phyloP scores from a whole-genome alignment of 2,329 filamentous ascomycete genomes.

The Pseudogymnoascus sp. region DNA sequence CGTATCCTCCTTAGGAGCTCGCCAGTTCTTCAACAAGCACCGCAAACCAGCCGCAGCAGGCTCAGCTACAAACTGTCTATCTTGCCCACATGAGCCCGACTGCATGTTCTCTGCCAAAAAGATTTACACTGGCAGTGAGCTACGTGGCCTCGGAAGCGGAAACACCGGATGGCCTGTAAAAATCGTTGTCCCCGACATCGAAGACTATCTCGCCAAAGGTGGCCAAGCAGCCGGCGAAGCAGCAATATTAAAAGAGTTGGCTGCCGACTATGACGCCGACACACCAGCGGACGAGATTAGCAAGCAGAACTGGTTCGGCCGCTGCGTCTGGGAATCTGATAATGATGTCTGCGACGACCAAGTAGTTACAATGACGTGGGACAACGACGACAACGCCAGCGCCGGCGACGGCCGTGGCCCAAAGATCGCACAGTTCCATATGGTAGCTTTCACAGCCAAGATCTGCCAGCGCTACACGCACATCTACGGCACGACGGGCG shows the following conservation, averaged over 20 bases:
- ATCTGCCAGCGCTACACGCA: constrained; percentile 79
- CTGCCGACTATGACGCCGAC: constrained; percentile 45
- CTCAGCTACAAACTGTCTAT: constrained; percentile 75
- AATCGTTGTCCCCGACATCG: constrained; percentile 87
- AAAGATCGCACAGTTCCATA: constrained; percentile 86
- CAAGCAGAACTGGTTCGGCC: constrained; percentile 68
- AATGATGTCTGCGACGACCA: constrained; percentile 95
- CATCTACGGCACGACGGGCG: constrained; percentile 79
- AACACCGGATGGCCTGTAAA: constrained; percentile 75
- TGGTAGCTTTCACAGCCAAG: constrained; percentile 82
- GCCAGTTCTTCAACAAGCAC: constrained; percentile 68
- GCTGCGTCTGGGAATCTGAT: constrained; percentile 90
- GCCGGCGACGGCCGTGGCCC: constrained; percentile 41
- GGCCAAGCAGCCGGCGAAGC: constrained; percentile 42
- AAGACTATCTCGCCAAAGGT: constrained; percentile 51
- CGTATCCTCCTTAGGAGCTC: constrained; percentile 65
- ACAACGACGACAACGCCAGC: constrained; percentile 47
- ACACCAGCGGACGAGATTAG: constrained; percentile 41
- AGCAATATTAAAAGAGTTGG: constrained; percentile 30
- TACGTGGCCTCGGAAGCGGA: constrained; percentile 51
- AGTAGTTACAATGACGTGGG: constrained; percentile 79
- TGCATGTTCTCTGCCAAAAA: constrained; percentile 83
- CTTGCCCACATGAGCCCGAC: constrained; percentile 62
- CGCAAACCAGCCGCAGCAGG: constrained; percentile 72
- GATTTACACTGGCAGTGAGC: constrained; percentile 65